phyloP scores from a whole-genome alignment of 169 alveolate species.

The Cryptosporidium sp. region DNA sequence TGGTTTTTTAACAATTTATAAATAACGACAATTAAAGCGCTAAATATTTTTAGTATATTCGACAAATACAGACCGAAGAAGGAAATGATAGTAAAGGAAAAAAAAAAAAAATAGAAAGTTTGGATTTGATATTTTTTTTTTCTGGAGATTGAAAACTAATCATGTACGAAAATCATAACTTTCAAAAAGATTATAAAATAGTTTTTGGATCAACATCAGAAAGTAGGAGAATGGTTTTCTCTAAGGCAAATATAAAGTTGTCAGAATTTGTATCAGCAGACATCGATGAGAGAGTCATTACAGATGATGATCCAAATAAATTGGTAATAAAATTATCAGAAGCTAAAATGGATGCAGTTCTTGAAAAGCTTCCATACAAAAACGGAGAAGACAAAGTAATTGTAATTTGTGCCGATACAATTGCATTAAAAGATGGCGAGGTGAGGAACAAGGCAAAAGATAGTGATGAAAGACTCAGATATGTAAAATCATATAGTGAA shows the following conservation, averaged over 20 bases:
- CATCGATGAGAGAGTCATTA: slow-evolving; percentile 57
- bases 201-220: slow-evolving; percentile 69
- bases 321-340: slow-evolving; percentile 39
- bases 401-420: slow-evolving; percentile 61
- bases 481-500: slow-evolving; percentile 41
- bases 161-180: neutral
- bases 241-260: slow-evolving; percentile 14
- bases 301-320: slow-evolving; percentile 24
- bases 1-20: neutral
- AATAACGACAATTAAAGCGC: neutral
- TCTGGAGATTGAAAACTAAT: neutral
- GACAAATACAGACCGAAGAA: neutral
- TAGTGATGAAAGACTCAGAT: slow-evolving; percentile 38
- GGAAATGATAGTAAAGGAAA: too few species aligned
- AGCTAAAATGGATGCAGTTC: slow-evolving; percentile 47
- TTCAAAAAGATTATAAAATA: slow-evolving; percentile 22
- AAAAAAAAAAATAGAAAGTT: neutral
- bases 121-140: neutral
- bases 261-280: slow-evolving; percentile 62
- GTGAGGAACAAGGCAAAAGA: slow-evolving; percentile 57
- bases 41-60: too few species aligned
- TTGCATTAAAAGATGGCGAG: slow-evolving; percentile 66
- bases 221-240: slow-evolving; percentile 29
- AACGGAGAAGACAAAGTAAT: slow-evolving; percentile 27
- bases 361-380: slow-evolving; percentile 16